Percentiles rank a stretch among this genome's conserved stretches.
Conservation (phyloP, 441 rosid species). For the Codiaeum variegatum region DNA sequence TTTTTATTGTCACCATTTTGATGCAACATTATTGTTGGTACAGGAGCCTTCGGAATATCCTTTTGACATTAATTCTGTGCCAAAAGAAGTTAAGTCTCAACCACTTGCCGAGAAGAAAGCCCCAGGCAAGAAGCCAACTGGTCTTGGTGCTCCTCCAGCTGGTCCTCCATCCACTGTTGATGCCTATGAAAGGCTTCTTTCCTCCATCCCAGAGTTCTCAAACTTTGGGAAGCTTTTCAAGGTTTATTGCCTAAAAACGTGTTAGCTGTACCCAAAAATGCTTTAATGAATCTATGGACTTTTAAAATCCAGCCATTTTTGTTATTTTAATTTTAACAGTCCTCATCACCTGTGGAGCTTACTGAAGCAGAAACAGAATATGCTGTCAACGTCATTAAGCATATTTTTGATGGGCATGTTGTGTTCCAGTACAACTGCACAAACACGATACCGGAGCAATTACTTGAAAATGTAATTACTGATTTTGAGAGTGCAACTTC, state of each 20-base stretch:
- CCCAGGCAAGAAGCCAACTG: constrained; percentile 82
- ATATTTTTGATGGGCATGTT: constrained; percentile 75
- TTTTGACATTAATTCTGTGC: constrained; percentile 75
- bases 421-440: constrained; percentile 97
- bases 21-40: constrained; percentile 26
- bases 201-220: constrained; percentile 78
- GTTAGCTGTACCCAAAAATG: constrained; percentile 4
- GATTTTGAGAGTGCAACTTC: constrained; percentile 8
- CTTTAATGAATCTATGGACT: constrained; percentile 5
- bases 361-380: constrained; percentile 99
- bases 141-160: constrained; percentile 65
- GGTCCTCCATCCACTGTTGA: constrained; percentile 67
- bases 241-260: constrained; percentile 38
- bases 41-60: constrained; percentile 84
- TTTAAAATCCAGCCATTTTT: constrained; percentile 19
- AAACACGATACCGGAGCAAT: constrained; percentile 88
- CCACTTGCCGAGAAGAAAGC: constrained; percentile 91
- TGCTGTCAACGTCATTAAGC: constrained; percentile 92
- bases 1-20: constrained; percentile 19
- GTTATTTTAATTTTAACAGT: constrained; percentile 36
- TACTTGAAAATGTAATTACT: constrained; percentile 79
- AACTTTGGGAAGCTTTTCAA: constrained; percentile 83
- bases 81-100: constrained; percentile 83
- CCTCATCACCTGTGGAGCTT: constrained; percentile 85
- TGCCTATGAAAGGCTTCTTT: constrained; percentile 73